Base-by-base conservation (phyloP, 345 rosid species). In the Pugionium dolabratum region DNA sequence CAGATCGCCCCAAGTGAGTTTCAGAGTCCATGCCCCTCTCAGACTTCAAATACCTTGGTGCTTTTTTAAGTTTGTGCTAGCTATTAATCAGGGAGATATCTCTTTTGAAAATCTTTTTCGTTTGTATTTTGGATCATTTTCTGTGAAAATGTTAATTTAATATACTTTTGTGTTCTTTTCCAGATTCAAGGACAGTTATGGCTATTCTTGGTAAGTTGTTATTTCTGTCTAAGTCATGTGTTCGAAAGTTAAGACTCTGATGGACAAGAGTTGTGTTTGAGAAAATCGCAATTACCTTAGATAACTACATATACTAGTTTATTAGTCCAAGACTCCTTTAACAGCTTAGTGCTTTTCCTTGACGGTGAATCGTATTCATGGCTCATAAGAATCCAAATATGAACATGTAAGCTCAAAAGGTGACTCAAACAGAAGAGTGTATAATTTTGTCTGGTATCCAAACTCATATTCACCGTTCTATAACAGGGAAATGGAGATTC, bases 131-230 rank as follows among this genome's bases (percentile, higher is more conserved):
- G 10, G 35, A 25, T 7, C 10, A 7, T 41, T 51, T 44, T 65
- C 40, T 35, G 54, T 3, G 2, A 25, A 44, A 27, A 47, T 54
- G 11, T 67, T 58, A 46, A n/a, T 46, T 62, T 69, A 46, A 70
- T 39, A 51, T 26, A 7, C 42, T 39, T 64, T 2, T 59, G 59
- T 32, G 40, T 61, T 64, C 51, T 52, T 67, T 65, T 66, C 35
- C 97, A 94, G 99, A 90, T 85, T 94, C 99, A 64, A 87, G 97
- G 85, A 94, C 99, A 1, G 99, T 94, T 73, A 94, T 94, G 99
- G 96, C 99, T 56, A 84, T 94, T 78, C 89, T 94, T 64, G 99
- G 98, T 93, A 77, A 81, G 87, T 43, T 66, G 31, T 37, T 66
- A 35, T 46, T 59, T 8, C 36, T 0, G 43, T 44, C 51, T 56